Conservation (phyloP, 305 asterid genomes). For the Fraxinus latifolia region DNA sequence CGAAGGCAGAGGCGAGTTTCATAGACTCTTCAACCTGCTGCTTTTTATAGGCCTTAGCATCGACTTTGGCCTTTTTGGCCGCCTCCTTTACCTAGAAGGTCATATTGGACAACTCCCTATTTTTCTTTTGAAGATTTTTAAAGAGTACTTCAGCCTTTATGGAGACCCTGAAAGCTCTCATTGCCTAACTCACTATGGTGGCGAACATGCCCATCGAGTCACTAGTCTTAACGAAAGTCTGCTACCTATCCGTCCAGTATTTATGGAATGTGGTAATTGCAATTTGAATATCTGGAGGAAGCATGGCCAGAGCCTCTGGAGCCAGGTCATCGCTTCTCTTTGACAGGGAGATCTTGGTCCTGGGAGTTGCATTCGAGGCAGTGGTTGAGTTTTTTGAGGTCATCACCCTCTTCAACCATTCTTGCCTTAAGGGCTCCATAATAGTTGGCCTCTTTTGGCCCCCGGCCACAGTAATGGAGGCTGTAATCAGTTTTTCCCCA, state of each 20-base stretch:
- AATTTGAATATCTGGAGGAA: neutral
- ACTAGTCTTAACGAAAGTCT: neutral
- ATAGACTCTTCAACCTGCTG: neutral
- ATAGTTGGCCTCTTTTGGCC: neutral
- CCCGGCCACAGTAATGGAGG: neutral
- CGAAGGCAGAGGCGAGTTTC: neutral
- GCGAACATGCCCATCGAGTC: neutral
- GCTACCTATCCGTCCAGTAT: neutral
- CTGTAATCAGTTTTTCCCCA: neutral
- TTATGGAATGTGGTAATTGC: neutral
- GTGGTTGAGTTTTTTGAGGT: neutral
- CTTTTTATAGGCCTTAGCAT: neutral
- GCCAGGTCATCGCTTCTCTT: neutral
- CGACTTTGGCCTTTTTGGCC: neutral
- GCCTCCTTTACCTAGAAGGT: neutral
- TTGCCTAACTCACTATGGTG: neutral
- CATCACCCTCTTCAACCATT: neutral
- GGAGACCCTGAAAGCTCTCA: neutral
- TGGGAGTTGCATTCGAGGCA: neutral
- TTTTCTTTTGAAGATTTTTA: too few relatives aligned
- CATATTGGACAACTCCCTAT: neutral
- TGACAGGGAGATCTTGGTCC: neutral
- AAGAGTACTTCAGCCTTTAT: neutral
- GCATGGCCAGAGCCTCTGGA: neutral
- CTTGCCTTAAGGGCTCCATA: neutral